phyloP scores from a whole-genome alignment of 495 filamentous ascomycete species.

The Hypoxylon rickii region DNA sequence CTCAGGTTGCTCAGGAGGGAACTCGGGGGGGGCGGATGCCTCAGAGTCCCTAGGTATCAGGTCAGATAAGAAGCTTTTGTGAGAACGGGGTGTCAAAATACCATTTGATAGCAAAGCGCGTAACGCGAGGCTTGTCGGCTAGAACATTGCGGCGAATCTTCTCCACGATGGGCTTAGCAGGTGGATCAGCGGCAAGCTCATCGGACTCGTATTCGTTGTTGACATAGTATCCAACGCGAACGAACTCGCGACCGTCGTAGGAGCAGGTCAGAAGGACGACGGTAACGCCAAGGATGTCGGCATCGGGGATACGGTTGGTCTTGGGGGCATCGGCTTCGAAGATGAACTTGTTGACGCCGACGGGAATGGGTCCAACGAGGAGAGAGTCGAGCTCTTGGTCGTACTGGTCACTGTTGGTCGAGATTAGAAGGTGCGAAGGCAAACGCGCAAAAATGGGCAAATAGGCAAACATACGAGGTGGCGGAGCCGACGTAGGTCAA shows the following conservation, averaged over 20 bases:
- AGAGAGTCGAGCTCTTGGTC: conserved; percentile 98
- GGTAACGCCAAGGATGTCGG: conserved; percentile 95
- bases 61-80: conserved; percentile 24
- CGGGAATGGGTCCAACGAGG: conserved; percentile 92
- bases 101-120: conserved; percentile 99
- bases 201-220: conserved; percentile 98
- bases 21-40: conserved; percentile 92
- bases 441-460: not conserved
- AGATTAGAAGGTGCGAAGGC: conserved; percentile 2
- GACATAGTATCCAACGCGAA: conserved; percentile 98
- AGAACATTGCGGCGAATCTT: conserved; percentile 89
- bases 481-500: conserved; percentile 98
- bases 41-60: conserved; percentile 78
- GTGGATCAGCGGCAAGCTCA: conserved; percentile 83
- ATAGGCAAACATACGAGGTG: conserved; percentile 71
- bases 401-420: conserved; percentile 75
- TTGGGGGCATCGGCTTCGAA: conserved; percentile 95
- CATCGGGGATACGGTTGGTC: conserved; percentile 83
- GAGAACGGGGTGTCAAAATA: conserved; percentile 46
- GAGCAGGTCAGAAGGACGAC: conserved; percentile 95
- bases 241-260: conserved; percentile 95
- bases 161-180: conserved; percentile 88
- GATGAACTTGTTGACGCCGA: conserved; percentile 97
- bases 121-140: conserved; percentile 96
- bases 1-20: conserved; percentile 95